These are phyloP conservation scores for Biscogniauxia mediterranea DNA, from an alignment of 2,329 filamentous ascomycete genomes.

Conservation along the genomic window DNA sequence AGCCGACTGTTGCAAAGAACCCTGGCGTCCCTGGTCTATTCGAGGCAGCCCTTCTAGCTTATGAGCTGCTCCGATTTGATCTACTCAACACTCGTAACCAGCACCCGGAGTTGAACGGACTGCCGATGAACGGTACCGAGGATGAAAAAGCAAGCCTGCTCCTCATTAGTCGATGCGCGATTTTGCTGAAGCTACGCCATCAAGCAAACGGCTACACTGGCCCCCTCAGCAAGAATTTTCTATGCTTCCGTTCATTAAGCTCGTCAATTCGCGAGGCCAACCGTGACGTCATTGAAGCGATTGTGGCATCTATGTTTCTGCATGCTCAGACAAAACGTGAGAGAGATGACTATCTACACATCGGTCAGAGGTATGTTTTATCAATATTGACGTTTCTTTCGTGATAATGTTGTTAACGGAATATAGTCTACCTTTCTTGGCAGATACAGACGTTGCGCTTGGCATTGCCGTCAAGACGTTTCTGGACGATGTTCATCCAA, in stretches of 20 bases:
- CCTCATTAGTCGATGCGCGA: conserved; percentile 82
- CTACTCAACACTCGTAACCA: conserved; percentile 69
- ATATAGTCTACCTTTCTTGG: conserved; percentile 62
- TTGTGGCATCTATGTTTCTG: conserved; percentile 77
- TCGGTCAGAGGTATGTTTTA: conserved; percentile 64
- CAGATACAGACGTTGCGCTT: conserved; percentile 70
- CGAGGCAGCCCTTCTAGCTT: conserved; percentile 77
- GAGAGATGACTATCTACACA: conserved; percentile 61
- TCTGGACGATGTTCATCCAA: conserved; percentile 66
- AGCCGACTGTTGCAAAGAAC: conserved; percentile 49
- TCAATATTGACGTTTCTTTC: not conserved
- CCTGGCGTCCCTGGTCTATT: conserved; percentile 55
- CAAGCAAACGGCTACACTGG: conserved; percentile 89
- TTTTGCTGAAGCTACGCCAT: conserved; percentile 78
- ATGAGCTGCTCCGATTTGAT: conserved; percentile 79
- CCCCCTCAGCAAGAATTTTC: conserved; percentile 83
- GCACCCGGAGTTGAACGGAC: conserved; percentile 53
- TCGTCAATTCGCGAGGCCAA: conserved; percentile 75
- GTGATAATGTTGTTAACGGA: conserved; percentile 17
- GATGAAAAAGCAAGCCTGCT: conserved; percentile 76
- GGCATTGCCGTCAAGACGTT: conserved; percentile 80
- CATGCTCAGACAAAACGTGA: conserved; percentile 74
- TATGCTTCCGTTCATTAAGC: conserved; percentile 82
- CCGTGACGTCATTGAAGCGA: conserved; percentile 80
- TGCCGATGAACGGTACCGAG: conserved; percentile 57